Base-by-base conservation (phyloP, 2,329 filamentous ascomycete genomes). In the Phaeoacremonium minimum region DNA sequence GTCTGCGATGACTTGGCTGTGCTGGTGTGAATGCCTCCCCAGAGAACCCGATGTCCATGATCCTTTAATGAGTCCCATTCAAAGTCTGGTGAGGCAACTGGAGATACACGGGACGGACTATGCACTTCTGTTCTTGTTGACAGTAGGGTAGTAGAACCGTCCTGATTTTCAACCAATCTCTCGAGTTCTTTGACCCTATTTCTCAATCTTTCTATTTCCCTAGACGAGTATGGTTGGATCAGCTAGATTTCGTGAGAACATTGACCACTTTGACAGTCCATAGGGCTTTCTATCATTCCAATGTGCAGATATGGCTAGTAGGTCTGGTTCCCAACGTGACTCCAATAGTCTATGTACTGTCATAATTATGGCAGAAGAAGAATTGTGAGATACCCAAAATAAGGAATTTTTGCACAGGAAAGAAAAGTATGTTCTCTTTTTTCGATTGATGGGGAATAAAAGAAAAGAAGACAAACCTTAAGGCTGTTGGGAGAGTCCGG, bases 121-220 rank as follows among this genome's bases (percentile, higher is more conserved):
- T n/a, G n/a, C n/a, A n/a, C n/a, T n/a, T n/a, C n/a, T n/a, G n/a
- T n/a, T n/a, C n/a, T n/a, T n/a, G n/a, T n/a, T n/a, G n/a, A n/a
- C n/a, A 29, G 19, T 18, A 17, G 30, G 33, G 13, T 12, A 26
- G 8, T 14, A 32, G 37, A 7, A 32, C 31, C 36, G 28, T 26
- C 13, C 14, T 28, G 29, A 12, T 30, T 33, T 30, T 41, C 16
- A 15, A 50, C 32, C 40, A 57, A 45, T 15, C 38, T 37, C 30
- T 60, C 49, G 7, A 67, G 44, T 19, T 63, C 52, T 30, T 45
- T 44, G 7, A 55, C 41, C 5, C 50, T 51, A 18, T 48, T 39
- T 38, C 55, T 54, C 28, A 68, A 41, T 5, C 51, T 52, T 16
- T 61, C 56, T 33, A 66, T 59, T 38, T 63, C 61, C 32, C 47